phyloP scores from a whole-genome alignment of 768 basidiomycete genomes.

The Sistotremastrum niveocremeum region DNA sequence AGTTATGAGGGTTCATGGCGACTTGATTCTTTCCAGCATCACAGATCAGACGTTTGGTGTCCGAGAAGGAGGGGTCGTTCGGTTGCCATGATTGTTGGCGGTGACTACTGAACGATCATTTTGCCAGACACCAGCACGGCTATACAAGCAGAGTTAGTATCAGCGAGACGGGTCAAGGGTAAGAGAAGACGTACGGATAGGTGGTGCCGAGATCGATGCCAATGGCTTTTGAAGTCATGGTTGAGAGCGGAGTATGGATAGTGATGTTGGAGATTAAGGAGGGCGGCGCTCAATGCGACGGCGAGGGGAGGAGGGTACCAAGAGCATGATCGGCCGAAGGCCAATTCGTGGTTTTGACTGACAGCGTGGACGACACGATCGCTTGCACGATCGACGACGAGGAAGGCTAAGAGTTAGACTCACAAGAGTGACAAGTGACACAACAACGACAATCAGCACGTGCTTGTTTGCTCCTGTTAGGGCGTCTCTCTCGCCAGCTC shows the following conservation, averaged over 20 bases:
- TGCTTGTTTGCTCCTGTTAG: too few species aligned
- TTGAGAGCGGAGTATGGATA: background rate
- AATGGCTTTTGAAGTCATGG: slow-evolving; percentile 26
- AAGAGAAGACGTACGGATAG: slow-evolving; percentile 54
- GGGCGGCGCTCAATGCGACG: background rate
- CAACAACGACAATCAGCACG: too few species aligned
- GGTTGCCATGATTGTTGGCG: slow-evolving; percentile 80
- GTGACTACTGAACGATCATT: slow-evolving; percentile 44
- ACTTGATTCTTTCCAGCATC: slow-evolving; percentile 99
- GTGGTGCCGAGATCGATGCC: slow-evolving; percentile 34
- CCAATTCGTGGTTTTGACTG: too few species aligned
- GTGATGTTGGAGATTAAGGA: background rate
- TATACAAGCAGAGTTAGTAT: slow-evolving; percentile 2
- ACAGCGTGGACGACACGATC: too few species aligned
- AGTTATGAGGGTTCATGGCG: slow-evolving; percentile 96
- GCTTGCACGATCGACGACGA: too few species aligned
- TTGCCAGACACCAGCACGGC: slow-evolving; percentile 47
- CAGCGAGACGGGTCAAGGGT: slow-evolving; percentile 6
- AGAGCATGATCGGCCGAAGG: background rate
- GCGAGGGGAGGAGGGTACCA: background rate
- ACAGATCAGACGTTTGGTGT: slow-evolving; percentile 92
- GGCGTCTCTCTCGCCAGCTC: too few species aligned
- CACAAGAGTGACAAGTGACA: too few species aligned
- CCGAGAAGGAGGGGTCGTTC: slow-evolving; percentile 90
- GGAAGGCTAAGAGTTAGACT: too few species aligned